Base-by-base conservation (phyloP, 352 stramenopile species). In the Pythium plurisporium region DNA sequence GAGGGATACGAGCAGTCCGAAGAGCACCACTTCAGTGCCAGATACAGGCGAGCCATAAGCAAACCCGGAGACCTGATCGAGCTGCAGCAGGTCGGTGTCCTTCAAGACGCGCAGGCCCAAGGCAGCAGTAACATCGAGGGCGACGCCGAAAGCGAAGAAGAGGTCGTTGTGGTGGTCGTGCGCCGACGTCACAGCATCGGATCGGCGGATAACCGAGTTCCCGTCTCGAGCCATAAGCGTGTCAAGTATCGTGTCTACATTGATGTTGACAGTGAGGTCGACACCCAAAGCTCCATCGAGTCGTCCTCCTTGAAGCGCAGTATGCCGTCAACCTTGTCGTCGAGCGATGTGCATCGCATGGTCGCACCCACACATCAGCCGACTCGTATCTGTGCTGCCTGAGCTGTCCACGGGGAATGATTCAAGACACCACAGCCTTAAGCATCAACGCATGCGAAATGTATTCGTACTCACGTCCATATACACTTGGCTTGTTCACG, bases 131-230 rank as follows among this genome's bases (percentile, higher is more conserved):
- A 30, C 3, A 10, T 20, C 14, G 51, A 31, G 8, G 40, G n/a
- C 3, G 41, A 46, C 3, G 31, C 41, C 23, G 22, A 43, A 30
- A 52, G 22, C 12, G 30, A 51, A 22, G 42, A 45, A 11, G 41
- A 38, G n/a, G 36, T 52, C 33, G 31, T 44, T 4, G 37, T 48
- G 0, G 50, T 56, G 1, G 36, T 56, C 12, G 49, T 56, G 2
- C 50, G 27, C 26, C 51, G 41, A 5, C 51, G 51, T 26, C 40
- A 49, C 29, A 51, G 51, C 40, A 26, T 50, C 15, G 51, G 30
- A 27, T 30, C 26, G 17, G 45, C 45, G 12, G 45, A 53, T 7
- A 30, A 31, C 19, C 11, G 20, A 9, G 41, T 37, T 37, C 31
- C 12, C 12, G 31, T 37, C 31, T 15, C 31, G 17, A 27, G 20